Evolutionary conservation across 768 basidiomycete genomes (phyloP).

Genomic region (Xerocomus potaroensis): DNA sequence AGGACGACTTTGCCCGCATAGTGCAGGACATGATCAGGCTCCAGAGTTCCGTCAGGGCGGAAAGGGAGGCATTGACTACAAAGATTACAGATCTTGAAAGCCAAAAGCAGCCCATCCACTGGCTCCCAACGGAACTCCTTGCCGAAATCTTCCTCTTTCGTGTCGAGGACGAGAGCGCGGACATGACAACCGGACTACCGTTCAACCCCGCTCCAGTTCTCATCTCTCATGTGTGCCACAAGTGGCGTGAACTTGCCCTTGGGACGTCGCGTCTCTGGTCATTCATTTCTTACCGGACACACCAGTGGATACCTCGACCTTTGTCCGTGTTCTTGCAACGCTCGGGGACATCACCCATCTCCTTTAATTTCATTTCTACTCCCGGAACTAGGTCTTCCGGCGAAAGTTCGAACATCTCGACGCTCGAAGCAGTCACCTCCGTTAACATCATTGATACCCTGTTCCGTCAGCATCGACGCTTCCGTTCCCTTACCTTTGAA

Average conservation of each 20-base stretch:
- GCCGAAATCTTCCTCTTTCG: slow-evolving; percentile 39
- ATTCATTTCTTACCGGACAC: slow-evolving; percentile 29
- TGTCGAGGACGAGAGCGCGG: slow-evolving; percentile 23
- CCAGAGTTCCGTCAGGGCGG: slow-evolving; percentile 32
- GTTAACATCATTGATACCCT: slow-evolving; percentile 24
- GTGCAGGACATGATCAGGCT: slow-evolving; percentile 38
- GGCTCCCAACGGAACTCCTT: slow-evolving; percentile 49
- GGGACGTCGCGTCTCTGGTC: slow-evolving; percentile 45
- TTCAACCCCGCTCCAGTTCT: slow-evolving; percentile 35
- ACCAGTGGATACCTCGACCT: slow-evolving; percentile 19
- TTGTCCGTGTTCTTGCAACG: slow-evolving; percentile 34
- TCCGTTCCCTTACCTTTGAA: slow-evolving; percentile 34
- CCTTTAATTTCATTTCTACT: slow-evolving; percentile 33
- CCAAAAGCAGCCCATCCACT: slow-evolving; percentile 44
- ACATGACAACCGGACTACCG: slow-evolving; percentile 19
- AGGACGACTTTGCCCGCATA: slow-evolving; percentile 38
- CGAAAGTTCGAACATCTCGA: slow-evolving; percentile 12
- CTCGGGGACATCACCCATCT: slow-evolving; percentile 32
- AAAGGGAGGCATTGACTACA: slow-evolving; percentile 31
- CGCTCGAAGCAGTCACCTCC: slow-evolving; percentile 18
- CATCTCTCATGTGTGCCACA: slow-evolving; percentile 46
- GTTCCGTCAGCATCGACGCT: slow-evolving; percentile 22
- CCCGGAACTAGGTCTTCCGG: slow-evolving; percentile 5
- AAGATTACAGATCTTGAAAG: slow-evolving; percentile 34
- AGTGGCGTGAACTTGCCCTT: slow-evolving; percentile 46